Evolutionary conservation across 768 basidiomycete genomes (phyloP).

Genomic region (Crassisporium funariophilum): DNA sequence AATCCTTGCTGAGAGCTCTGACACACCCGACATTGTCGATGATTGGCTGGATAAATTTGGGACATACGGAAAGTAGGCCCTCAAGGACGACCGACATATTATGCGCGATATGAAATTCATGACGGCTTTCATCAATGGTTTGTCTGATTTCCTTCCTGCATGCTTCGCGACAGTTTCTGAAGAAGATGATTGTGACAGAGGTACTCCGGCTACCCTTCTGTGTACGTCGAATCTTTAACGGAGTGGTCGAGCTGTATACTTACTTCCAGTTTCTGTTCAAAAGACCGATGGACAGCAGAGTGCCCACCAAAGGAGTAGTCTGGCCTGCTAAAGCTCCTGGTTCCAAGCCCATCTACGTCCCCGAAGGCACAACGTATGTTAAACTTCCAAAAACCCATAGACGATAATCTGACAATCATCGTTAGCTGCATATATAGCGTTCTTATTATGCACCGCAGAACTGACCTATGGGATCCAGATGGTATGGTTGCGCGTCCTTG

Average conservation of each 20-base stretch:
- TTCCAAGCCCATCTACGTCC: constrained; percentile 23
- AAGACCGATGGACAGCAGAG: constrained; percentile 10
- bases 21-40: not conserved
- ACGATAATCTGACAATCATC: not conserved
- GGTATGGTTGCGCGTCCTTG: constrained; percentile 30
- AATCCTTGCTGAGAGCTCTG: not conserved
- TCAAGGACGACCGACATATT: constrained; percentile 36
- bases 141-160: not conserved
- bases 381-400: constrained; percentile 24
- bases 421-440: constrained; percentile 33
- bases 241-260: not conserved
- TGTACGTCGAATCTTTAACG: constrained; percentile 20
- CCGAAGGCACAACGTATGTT: constrained; percentile 40
- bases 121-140: constrained; percentile 35
- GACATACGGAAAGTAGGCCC: constrained; percentile 41
- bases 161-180: not conserved
- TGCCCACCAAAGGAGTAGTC: constrained; percentile 9
- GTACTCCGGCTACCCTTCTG: constrained; percentile 40
- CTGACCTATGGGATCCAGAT: constrained; percentile 56
- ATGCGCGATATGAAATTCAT: constrained; percentile 47
- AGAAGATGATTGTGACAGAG: constrained; percentile 28
- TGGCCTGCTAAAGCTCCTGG: constrained; percentile 15
- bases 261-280: not conserved
- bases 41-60: constrained; percentile 22
- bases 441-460: constrained; percentile 49